Evolutionary conservation across 768 basidiomycete genomes (phyloP).

Genomic region (Neoboletus subvelutipes): DNA sequence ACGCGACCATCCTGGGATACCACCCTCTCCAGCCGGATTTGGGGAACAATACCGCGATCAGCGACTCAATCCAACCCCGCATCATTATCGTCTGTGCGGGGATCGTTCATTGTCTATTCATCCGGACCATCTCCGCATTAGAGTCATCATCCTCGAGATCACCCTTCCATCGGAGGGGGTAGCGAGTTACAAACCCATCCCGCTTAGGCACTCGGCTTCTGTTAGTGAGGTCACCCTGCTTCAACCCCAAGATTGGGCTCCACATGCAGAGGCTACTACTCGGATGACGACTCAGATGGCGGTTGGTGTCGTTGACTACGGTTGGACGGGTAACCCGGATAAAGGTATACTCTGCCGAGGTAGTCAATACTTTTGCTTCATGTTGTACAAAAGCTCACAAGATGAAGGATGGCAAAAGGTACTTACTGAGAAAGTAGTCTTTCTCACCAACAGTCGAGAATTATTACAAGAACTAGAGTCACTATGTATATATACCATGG

Average conservation of each 20-base stretch:
- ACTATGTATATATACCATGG: background rate
- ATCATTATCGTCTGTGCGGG: constrained; percentile 22
- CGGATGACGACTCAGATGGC: constrained; percentile 17
- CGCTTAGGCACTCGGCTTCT: background rate
- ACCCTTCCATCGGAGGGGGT: background rate
- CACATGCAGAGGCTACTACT: too few species aligned
- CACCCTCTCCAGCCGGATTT: constrained; percentile 16
- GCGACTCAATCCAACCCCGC: constrained; percentile 1
- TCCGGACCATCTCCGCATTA: constrained; percentile 3
- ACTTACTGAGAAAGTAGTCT: constrained; percentile 18
- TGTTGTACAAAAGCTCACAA: constrained; percentile 9
- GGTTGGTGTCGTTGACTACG: constrained; percentile 22
- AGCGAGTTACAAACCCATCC: background rate
- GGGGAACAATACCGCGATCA: background rate
- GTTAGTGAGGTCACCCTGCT: constrained; percentile 7
- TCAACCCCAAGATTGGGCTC: background rate
- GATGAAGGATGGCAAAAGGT: constrained; percentile 9
- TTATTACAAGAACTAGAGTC: constrained; percentile 7
- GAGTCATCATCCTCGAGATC: constrained; percentile 12
- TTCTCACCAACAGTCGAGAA: constrained; percentile 8
- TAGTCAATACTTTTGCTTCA: constrained; percentile 18
- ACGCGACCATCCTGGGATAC: constrained; percentile 6
- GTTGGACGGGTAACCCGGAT: constrained; percentile 15
- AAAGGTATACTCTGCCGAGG: constrained; percentile 7
- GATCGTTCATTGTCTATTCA: constrained; percentile 18